These are phyloP conservation scores for Phytophthora melonis DNA, from an alignment of 352 stramenopile genomes.

Conservation along the genomic window DNA sequence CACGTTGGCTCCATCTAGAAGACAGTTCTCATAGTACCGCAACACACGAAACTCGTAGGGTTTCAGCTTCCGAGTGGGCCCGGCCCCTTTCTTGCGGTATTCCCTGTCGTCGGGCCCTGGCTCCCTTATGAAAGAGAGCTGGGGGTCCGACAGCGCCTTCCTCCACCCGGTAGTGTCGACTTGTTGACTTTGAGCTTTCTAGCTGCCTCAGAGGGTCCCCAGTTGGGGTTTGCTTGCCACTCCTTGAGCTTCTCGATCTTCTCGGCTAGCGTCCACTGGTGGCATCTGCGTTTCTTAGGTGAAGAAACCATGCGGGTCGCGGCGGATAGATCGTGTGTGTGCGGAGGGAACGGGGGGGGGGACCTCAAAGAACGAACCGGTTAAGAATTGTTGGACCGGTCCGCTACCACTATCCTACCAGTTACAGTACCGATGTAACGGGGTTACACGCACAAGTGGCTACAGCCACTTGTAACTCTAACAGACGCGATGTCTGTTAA, in stretches of 20 bases:
- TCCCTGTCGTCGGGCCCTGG: neutral
- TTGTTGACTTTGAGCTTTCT: neutral
- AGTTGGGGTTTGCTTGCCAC: neutral
- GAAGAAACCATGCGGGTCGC: no score
- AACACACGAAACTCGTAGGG: neutral
- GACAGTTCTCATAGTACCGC: neutral
- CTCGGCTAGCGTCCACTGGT: no score
- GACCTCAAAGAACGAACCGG: no score
- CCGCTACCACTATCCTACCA: no score
- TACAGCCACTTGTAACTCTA: no score
- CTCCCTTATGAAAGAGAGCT: neutral
- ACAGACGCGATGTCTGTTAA: no score
- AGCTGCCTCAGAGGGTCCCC: neutral
- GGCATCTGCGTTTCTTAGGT: no score
- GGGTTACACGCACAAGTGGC: no score
- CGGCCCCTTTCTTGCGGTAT: neutral
- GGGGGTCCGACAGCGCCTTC: neutral
- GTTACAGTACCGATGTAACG: no score
- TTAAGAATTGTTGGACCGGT: no score
- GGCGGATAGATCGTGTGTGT: no score
- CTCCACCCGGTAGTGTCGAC: neutral
- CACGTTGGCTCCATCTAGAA: neutral
- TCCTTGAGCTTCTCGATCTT: neutral
- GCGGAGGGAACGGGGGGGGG: no score
- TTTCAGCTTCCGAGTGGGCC: neutral